phyloP scores from a whole-genome alignment of 257 asterid genomes.

The Solanum virginianum region DNA sequence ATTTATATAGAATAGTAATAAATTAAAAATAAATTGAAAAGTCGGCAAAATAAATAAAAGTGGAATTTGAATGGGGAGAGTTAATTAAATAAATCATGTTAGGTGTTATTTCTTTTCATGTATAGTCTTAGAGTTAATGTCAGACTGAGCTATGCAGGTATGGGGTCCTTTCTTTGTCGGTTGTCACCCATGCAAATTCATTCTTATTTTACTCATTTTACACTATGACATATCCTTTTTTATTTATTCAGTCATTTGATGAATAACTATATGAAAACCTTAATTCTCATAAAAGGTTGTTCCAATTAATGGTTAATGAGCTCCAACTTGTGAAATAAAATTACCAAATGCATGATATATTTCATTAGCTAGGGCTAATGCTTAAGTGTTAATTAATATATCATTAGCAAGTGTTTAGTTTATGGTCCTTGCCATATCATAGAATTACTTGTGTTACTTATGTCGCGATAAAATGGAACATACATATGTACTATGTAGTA shows the following conservation, averaged over 20 bases:
- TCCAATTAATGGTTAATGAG: background rate
- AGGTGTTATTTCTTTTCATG: background rate
- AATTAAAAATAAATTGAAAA: background rate
- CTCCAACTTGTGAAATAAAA: background rate
- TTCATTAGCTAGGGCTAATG: background rate
- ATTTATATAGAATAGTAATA: too few relatives aligned
- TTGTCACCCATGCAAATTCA: background rate
- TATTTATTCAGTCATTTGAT: background rate
- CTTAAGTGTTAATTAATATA: background rate
- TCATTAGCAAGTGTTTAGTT: background rate
- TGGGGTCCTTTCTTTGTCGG: background rate
- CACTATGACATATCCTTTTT: background rate
- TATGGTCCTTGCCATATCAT: background rate
- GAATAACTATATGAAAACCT: background rate
- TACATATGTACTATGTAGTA: background rate
- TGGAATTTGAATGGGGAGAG: background rate
- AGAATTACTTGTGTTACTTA: too few relatives aligned
- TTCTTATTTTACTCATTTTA: background rate
- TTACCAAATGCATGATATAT: background rate
- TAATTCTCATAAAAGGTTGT: background rate
- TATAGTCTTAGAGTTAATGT: background rate
- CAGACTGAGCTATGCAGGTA: background rate
- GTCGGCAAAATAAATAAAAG: background rate
- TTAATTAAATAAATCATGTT: background rate
- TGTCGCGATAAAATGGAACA: too few relatives aligned